These are phyloP conservation scores for Tulasnella sp. DNA, from an alignment of 768 basidiomycete genomes.

Conservation along the genomic window DNA sequence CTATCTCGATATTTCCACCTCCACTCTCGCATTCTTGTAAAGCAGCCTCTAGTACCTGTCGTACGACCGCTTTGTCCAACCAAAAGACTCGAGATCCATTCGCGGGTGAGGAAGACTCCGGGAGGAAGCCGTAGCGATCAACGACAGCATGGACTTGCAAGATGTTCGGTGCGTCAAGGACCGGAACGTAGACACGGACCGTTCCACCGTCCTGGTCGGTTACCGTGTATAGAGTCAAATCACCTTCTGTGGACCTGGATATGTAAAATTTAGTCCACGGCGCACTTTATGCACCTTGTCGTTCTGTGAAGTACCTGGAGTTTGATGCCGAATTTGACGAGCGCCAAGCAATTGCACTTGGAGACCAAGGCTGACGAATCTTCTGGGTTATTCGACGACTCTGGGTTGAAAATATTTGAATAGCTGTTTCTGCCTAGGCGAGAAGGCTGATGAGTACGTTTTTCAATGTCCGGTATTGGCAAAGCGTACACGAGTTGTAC, in stretches of 20 bases:
- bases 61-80: slow-evolving; percentile 48
- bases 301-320: slow-evolving; percentile 45
- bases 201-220: slow-evolving; percentile 64
- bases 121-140: slow-evolving; percentile 61
- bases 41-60: background rate
- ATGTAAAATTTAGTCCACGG: background rate
- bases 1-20: slow-evolving; percentile 40
- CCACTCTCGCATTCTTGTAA: background rate
- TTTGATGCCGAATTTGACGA: slow-evolving; percentile 52
- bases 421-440: slow-evolving; percentile 42
- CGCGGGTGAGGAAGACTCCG: background rate
- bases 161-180: slow-evolving; percentile 77
- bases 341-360: slow-evolving; percentile 69
- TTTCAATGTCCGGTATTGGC: background rate
- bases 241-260: slow-evolving; percentile 48
- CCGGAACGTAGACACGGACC: slow-evolving; percentile 79
- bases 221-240: slow-evolving; percentile 75
- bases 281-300: background rate
- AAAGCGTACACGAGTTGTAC: slow-evolving; percentile 52
- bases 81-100: slow-evolving; percentile 56
- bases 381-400: slow-evolving; percentile 63
- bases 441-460: background rate
- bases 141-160: slow-evolving; percentile 80
- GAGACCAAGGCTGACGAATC: slow-evolving; percentile 68
- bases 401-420: slow-evolving; percentile 68